Evolutionary conservation across 2,329 filamentous ascomycete genomes (phyloP).

Genomic region (Septoria linicola): DNA sequence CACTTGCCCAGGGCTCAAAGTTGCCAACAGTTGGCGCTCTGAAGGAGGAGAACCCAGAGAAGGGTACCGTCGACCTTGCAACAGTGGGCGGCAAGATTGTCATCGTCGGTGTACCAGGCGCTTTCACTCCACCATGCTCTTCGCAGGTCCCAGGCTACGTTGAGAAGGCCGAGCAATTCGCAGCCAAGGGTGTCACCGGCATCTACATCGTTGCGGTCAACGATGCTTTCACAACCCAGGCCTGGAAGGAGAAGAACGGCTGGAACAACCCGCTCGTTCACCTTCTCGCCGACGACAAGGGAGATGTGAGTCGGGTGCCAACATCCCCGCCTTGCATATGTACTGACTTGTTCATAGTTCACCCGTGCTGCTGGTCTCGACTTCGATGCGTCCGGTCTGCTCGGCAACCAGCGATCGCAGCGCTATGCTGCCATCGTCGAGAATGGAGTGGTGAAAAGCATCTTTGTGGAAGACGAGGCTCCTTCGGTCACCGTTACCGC

Average conservation of each 20-base stretch:
- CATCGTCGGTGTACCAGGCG: conserved; percentile 32
- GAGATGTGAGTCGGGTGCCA: conserved; percentile 16
- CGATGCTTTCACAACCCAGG: conserved; percentile 31
- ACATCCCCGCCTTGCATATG: neutral
- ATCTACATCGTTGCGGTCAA: conserved; percentile 35
- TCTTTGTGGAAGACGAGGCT: conserved; percentile 32
- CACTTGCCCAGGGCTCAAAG: conserved; percentile 28
- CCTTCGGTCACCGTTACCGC: conserved; percentile 28
- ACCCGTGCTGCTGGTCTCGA: conserved; percentile 28
- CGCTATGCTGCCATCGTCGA: conserved; percentile 31
- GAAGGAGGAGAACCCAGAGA: conserved; percentile 31
- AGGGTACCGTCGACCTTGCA: conserved; percentile 30
- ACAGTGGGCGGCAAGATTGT: conserved; percentile 29
- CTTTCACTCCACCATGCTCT: conserved; percentile 33
- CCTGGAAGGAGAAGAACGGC: conserved; percentile 32
- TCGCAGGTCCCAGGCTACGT: conserved; percentile 33
- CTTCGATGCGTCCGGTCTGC: conserved; percentile 29
- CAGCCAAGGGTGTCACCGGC: conserved; percentile 31
- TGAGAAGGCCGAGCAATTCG: conserved; percentile 30
- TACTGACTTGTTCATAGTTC: conserved; percentile 20
- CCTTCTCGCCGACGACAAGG: conserved; percentile 32
- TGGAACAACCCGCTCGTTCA: conserved; percentile 27
- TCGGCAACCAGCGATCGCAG: conserved; percentile 30
- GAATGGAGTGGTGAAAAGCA: conserved; percentile 25
- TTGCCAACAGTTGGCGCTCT: conserved; percentile 23